These are phyloP conservation scores for Begonia loranthoides DNA, from an alignment of 306 rosid species.

Conservation along the genomic window DNA sequence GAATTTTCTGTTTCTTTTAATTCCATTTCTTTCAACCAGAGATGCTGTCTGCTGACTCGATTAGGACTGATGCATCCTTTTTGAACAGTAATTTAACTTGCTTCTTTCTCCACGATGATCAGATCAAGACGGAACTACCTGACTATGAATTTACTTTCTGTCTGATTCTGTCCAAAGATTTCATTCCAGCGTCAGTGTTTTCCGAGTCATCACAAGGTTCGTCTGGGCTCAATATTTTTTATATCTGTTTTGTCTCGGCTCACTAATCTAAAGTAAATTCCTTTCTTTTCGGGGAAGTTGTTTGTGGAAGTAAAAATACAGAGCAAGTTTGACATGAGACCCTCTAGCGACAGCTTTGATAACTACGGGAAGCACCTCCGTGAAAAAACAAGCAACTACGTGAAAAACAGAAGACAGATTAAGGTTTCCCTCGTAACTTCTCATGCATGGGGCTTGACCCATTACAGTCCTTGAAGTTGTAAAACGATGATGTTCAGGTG, in stretches of 20 bases:
- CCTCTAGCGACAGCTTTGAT: slow-evolving; percentile 55
- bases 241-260: too few relatives aligned
- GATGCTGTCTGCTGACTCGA: too few relatives aligned
- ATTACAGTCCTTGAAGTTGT: too few relatives aligned
- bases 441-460: too few relatives aligned
- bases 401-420: slow-evolving; percentile 69
- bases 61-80: too few relatives aligned
- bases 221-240: too few relatives aligned
- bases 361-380: slow-evolving; percentile 73
- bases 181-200: slow-evolving; percentile 68
- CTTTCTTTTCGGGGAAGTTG: slow-evolving; percentile 36
- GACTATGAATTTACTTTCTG: slow-evolving; percentile 43
- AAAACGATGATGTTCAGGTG: too few relatives aligned
- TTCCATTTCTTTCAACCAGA: too few relatives aligned
- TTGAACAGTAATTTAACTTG: too few relatives aligned
- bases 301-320: slow-evolving; percentile 62
- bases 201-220: slow-evolving; percentile 69
- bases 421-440: slow-evolving; percentile 41
- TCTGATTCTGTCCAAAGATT: slow-evolving; percentile 58
- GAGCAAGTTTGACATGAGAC: slow-evolving; percentile 78
- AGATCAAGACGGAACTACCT: slow-evolving; percentile 90
- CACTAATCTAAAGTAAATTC: slow-evolving; percentile 11
- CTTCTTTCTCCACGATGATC: slow-evolving; percentile 9
- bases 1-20: too few relatives aligned
- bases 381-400: slow-evolving; percentile 56